Percentiles rank a stretch among this genome's conserved stretches.
These are phyloP conservation scores for Conringia planisiliqua DNA, from an alignment of 345 rosid genomes.

Conservation along the genomic window DNA sequence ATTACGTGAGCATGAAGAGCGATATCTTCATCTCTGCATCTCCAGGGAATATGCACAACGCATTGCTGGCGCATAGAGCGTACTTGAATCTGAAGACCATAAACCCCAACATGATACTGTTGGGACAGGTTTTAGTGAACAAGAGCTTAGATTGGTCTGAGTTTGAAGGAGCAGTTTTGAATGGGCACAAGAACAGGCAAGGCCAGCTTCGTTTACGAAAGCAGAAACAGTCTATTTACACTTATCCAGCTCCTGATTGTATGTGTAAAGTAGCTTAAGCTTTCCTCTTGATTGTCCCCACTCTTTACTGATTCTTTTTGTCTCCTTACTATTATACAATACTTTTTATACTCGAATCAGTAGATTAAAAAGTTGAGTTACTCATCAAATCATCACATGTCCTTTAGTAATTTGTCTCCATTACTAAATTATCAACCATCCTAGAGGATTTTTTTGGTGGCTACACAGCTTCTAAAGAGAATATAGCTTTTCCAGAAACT, in stretches of 20 bases:
- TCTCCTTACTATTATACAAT: background rate
- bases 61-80: slow-evolving; percentile 80
- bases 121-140: slow-evolving; percentile 81
- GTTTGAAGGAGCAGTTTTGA: slow-evolving; percentile 57
- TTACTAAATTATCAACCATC: background rate
- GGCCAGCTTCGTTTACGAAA: slow-evolving; percentile 73
- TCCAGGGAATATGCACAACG: slow-evolving; percentile 99
- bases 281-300: background rate
- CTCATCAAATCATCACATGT: background rate
- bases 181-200: slow-evolving; percentile 79
- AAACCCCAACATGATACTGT: slow-evolving; percentile 79
- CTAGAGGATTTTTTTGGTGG: background rate
- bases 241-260: slow-evolving; percentile 93
- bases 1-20: slow-evolving; percentile 87
- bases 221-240: slow-evolving; percentile 80
- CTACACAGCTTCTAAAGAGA: background rate
- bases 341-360: background rate
- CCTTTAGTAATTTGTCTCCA: background rate
- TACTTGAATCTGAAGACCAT: slow-evolving; percentile 78
- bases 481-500: background rate
- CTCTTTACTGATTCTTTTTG: background rate
- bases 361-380: background rate
- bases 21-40: slow-evolving; percentile 94
- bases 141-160: slow-evolving; percentile 75
- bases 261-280: slow-evolving; percentile 56